Evolutionary conservation across 202 grass and related monocot genomes (phyloP).

Genomic region (Dendrocalamus latiflorus): DNA sequence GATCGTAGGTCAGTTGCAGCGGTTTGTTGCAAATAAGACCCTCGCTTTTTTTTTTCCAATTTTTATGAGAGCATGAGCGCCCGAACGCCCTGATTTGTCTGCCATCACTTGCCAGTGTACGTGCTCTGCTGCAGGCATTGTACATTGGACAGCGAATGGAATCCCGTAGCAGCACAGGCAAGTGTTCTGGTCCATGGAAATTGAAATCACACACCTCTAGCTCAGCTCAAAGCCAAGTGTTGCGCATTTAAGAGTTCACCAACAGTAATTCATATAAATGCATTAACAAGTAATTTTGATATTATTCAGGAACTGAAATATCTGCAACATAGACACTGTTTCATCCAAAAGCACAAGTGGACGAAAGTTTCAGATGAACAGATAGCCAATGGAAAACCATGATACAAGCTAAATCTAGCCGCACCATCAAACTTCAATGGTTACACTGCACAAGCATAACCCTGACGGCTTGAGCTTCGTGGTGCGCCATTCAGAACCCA

Average conservation of each 20-base stretch:
- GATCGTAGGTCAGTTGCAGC: not conserved
- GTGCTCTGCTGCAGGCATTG: not conserved
- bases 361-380: not conserved
- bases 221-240: not conserved
- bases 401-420: not conserved
- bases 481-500: conserved; percentile 51
- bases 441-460: conserved; percentile 53
- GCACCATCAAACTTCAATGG: conserved; percentile 46
- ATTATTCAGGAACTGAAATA: not conserved
- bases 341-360: not conserved
- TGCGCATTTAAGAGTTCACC: not conserved
- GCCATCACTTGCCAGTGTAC: not conserved
- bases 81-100: not conserved
- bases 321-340: not conserved
- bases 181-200: not conserved
- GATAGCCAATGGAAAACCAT: not conserved
- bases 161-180: not conserved
- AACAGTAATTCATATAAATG: not conserved
- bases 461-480: conserved; percentile 40
- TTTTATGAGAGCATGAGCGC: too few species aligned
- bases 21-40: not conserved
- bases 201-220: not conserved
- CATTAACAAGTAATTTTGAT: not conserved
- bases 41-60: not conserved
- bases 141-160: not conserved